phyloP scores from a whole-genome alignment of 805 yeast genomes.

The Grigorovia transvaalensis region DNA sequence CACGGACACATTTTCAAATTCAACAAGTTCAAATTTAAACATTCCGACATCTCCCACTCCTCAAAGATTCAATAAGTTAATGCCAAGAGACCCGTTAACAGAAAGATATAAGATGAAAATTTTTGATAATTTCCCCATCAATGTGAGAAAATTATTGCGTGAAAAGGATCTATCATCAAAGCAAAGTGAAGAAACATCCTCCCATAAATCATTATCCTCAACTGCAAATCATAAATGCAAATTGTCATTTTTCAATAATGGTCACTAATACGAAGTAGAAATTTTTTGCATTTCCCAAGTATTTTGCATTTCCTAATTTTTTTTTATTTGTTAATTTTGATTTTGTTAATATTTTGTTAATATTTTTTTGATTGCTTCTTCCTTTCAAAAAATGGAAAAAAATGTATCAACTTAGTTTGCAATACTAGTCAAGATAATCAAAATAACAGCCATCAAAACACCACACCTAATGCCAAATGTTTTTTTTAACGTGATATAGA shows the following conservation, averaged over 20 bases:
- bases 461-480: not conserved
- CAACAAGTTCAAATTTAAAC: not conserved
- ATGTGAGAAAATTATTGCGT: conserved; percentile 7
- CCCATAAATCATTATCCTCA: not conserved
- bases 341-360: not conserved
- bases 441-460: no score
- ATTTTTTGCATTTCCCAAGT: no score
- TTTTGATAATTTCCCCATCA: conserved; percentile 12
- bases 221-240: not conserved
- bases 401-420: not conserved
- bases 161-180: conserved; percentile 2
- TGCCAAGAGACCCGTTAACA: conserved; percentile 13
- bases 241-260: not conserved
- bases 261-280: not conserved
- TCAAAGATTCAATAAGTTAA: conserved; percentile 1
- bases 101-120: conserved; percentile 12
- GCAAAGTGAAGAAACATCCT: not conserved
- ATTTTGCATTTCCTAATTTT: no score
- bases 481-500: not conserved
- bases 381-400: not conserved
- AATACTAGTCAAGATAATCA: no score
- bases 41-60: not conserved
- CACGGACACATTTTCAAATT: not conserved
- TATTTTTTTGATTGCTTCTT: not conserved
- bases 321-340: no score